Conservation (phyloP, 2,329 filamentous ascomycete genomes). For the Diplodia mutila region DNA sequence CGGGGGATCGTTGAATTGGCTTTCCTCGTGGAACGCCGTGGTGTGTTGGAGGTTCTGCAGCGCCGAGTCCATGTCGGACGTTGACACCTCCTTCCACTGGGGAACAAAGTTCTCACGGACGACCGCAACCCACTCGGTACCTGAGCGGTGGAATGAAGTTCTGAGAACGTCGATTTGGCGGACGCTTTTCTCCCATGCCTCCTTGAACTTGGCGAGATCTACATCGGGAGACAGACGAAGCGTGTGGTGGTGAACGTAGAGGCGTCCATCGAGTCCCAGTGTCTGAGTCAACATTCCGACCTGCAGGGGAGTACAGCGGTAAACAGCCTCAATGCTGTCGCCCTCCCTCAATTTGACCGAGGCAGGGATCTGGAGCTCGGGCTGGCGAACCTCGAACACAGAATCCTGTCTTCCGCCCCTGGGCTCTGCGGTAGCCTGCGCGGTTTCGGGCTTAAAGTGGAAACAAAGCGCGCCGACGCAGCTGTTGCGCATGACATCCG, state of each 20-base stretch:
- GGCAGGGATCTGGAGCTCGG: constrained; percentile 4
- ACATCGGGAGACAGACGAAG: constrained; percentile 37
- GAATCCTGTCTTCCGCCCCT: constrained; percentile 7
- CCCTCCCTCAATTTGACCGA: constrained; percentile 26
- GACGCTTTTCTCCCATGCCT: constrained; percentile 43
- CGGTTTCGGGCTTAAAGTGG: constrained; percentile 16
- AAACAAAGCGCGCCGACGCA: constrained; percentile 33
- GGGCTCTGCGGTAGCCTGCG: neutral
- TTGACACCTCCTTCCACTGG: constrained; percentile 42
- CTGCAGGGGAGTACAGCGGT: constrained; percentile 48
- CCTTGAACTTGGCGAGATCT: constrained; percentile 39
- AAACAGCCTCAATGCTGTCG: constrained; percentile 43
- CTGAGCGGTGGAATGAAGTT: constrained; percentile 55
- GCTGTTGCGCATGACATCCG: constrained; percentile 42
- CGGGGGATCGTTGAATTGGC: constrained; percentile 34
- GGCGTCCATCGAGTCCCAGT: constrained; percentile 70
- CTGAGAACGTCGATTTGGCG: constrained; percentile 42
- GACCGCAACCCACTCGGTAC: constrained; percentile 38
- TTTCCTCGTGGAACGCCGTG: constrained; percentile 42
- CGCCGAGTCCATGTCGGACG: constrained; percentile 42
- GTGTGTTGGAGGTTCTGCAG: constrained; percentile 61
- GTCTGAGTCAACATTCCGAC: constrained; percentile 63
- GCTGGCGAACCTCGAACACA: constrained; percentile 4
- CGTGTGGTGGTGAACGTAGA: constrained; percentile 47
- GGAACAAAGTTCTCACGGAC: constrained; percentile 55